A percentile compares a stretch with the other conserved stretches of the same genome.
These are phyloP conservation scores for Cercospora canescens DNA, from an alignment of 2,329 filamentous ascomycete genomes.

Conservation along the genomic window DNA sequence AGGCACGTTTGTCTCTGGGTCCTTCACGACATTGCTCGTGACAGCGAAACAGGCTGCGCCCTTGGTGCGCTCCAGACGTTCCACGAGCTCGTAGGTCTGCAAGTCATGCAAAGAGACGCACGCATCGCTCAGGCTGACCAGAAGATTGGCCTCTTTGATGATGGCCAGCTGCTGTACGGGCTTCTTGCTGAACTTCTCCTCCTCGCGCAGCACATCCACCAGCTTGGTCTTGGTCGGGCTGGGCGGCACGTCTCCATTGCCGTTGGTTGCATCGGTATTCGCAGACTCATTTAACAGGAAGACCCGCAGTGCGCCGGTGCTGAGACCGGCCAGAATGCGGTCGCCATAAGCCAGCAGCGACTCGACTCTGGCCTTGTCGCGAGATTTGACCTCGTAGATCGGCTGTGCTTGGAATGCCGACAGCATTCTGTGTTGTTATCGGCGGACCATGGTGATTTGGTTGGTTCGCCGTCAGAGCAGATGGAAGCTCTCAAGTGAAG, in stretches of 20 bases:
- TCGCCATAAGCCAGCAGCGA: constrained; percentile 92
- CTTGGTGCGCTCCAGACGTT: constrained; percentile 78
- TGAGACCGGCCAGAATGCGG: constrained; percentile 86
- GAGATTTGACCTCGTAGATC: constrained; percentile 92
- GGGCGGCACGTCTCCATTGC: constrained; percentile 34
- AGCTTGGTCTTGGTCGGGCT: constrained; percentile 42
- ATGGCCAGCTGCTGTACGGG: constrained; percentile 92
- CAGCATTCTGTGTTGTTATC: constrained; percentile 54
- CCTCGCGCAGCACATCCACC: constrained; percentile 83
- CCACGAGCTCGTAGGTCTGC: constrained; percentile 77
- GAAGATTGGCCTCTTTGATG: constrained; percentile 89
- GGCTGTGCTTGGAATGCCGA: constrained; percentile 95
- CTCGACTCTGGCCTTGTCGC: constrained; percentile 97
- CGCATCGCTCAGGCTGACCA: constrained; percentile 88
- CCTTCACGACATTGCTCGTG: constrained; percentile 93
- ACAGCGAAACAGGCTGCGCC: constrained; percentile 89
- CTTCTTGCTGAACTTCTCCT: constrained; percentile 89
- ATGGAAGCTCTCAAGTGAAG: neutral
- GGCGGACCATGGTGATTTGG: constrained; percentile 4
- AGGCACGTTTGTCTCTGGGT: constrained; percentile 80
- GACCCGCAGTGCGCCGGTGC: constrained; percentile 82
- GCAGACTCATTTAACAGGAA: constrained; percentile 79
- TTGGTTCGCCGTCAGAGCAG: constrained; percentile 2
- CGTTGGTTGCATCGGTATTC: constrained; percentile 29
- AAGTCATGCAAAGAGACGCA: constrained; percentile 88